Percentiles rank a stretch among this genome's conserved stretches.
phyloP scores from a whole-genome alignment of 2,329 filamentous ascomycete species.

The Cercospora sp. region DNA sequence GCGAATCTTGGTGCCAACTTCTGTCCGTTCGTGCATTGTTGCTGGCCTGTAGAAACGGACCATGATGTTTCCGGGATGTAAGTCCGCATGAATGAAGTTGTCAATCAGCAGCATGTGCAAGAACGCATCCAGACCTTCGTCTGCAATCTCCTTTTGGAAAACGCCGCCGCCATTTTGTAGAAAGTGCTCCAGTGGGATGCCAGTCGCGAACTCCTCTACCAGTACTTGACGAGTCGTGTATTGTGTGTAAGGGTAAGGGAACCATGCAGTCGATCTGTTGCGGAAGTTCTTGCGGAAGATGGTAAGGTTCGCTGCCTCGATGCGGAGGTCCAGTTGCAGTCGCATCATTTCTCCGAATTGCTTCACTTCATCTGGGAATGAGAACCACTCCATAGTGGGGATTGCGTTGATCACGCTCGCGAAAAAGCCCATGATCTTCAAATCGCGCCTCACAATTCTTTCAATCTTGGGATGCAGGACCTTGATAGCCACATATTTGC shows the following conservation, averaged over 20 bases:
- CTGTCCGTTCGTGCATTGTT: constrained; percentile 60
- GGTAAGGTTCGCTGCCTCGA: constrained; percentile 86
- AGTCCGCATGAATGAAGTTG: constrained; percentile 94
- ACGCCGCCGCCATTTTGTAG: constrained; percentile 87
- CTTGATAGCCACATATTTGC: constrained; percentile 91
- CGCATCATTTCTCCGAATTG: constrained; percentile 99
- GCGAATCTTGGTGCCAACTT: constrained; percentile 17
- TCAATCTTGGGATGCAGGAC: constrained; percentile 92
- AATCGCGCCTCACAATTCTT: constrained; percentile 81
- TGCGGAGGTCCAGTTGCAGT: constrained; percentile 90
- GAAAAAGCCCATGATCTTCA: constrained; percentile 93
- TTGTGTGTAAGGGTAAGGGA: constrained; percentile 88
- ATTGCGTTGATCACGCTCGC: constrained; percentile 79
- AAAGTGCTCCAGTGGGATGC: constrained; percentile 87
- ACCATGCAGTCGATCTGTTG: constrained; percentile 88
- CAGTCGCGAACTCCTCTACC: constrained; percentile 93
- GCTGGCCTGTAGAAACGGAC: constrained; percentile 92
- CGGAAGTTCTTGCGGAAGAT: constrained; percentile 90
- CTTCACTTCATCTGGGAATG: constrained; percentile 86
- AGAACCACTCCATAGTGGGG: constrained; percentile 96
- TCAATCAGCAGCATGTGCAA: constrained; percentile 94
- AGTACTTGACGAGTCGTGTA: constrained; percentile 91
- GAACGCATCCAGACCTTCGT: constrained; percentile 93
- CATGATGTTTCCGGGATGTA: constrained; percentile 99
- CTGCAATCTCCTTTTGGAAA: constrained; percentile 90